Evolutionary conservation across 2,329 filamentous ascomycete genomes (phyloP), one percentile per base, ranked within the genome.

Genomic region (Colletotrichum cordylinicola): DNA sequence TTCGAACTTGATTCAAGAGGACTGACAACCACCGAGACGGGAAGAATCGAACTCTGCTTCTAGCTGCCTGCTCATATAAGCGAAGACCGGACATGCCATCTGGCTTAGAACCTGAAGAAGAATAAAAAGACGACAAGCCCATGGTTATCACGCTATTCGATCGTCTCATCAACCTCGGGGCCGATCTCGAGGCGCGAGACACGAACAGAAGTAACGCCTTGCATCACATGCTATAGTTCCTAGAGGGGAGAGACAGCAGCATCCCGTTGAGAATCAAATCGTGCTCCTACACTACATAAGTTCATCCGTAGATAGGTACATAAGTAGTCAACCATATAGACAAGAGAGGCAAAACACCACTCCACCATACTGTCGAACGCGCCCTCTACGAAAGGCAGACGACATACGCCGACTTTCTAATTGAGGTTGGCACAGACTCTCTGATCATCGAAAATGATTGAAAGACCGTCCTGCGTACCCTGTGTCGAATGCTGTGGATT

Each of bases 11-110:
- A 33, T 33, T 33, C 31, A 4, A 33, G 8, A 33, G 8, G 31
- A 21, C 4, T 18, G 15, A 12, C 27, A 78, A 82, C 48, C 66
- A 75, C n/a, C 77, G 79, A n/a, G 80, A 83, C 48, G 66, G 71
- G 12, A 67, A 73, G 24, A 81, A 80, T 1, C 73, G 78, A 21
- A 83, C 80, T 18, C 66, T 82, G 5, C 78, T 83, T 8, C 80
- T 79, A 5, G 78, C 78, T 13, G 78, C 78, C 2, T 83, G 81
- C 37, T 48, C 66, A 13, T 52, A 67, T 2, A 2, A 9, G 7
- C 6, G 24, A 13, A 74, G 77, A 2, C 77, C 74, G 4, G 75
- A 79, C n/a, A 35, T 65, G 24, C 16, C 76, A 2, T 7, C 60
- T 4, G 24, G 1, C 13, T 8, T 37, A 10, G 9, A n/a, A 6